phyloP scores from a whole-genome alignment of 495 filamentous ascomycete genomes.

The Penicillium silybi region DNA sequence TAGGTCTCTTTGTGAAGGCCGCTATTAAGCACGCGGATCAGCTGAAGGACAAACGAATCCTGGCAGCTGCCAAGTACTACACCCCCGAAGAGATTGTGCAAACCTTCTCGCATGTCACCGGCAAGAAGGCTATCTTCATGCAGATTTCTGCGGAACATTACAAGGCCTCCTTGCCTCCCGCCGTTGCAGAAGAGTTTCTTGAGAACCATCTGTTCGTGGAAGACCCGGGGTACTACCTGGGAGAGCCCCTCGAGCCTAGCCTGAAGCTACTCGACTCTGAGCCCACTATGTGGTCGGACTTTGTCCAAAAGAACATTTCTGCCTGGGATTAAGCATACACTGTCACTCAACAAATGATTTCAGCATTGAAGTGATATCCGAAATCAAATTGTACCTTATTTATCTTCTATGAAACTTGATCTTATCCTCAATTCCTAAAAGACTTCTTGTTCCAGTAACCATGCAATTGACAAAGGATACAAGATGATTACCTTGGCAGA shows the following conservation, averaged over 20 bases:
- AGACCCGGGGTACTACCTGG: constrained; percentile 50
- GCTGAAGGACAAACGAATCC: constrained; percentile 24
- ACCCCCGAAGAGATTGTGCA: constrained; percentile 43
- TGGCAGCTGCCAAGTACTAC: constrained; percentile 47
- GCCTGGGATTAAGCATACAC: constrained; percentile 2
- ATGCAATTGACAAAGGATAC: no score
- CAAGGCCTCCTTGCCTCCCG: constrained; percentile 35
- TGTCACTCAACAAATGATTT: no score
- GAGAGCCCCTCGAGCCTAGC: constrained; percentile 22
- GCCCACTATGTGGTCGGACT: constrained; percentile 14
- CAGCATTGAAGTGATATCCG: no score
- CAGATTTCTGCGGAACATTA: constrained; percentile 46
- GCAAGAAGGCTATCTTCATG: constrained; percentile 42
- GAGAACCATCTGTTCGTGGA: constrained; percentile 51
- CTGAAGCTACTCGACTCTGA: constrained; percentile 11
- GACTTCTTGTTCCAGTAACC: no score
- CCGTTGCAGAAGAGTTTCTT: constrained; percentile 43
- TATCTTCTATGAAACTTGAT: no score
- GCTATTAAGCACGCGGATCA: constrained; percentile 27
- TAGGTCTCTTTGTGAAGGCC: constrained; percentile 46
- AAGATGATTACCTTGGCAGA: no score
- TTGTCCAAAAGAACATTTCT: constrained; percentile 12
- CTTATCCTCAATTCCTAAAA: no score
- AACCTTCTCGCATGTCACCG: constrained; percentile 45
- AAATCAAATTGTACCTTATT: no score